These are phyloP conservation scores for Xanthoconium stramineum DNA, from an alignment of 768 basidiomycete species.

Conservation along the genomic window DNA sequence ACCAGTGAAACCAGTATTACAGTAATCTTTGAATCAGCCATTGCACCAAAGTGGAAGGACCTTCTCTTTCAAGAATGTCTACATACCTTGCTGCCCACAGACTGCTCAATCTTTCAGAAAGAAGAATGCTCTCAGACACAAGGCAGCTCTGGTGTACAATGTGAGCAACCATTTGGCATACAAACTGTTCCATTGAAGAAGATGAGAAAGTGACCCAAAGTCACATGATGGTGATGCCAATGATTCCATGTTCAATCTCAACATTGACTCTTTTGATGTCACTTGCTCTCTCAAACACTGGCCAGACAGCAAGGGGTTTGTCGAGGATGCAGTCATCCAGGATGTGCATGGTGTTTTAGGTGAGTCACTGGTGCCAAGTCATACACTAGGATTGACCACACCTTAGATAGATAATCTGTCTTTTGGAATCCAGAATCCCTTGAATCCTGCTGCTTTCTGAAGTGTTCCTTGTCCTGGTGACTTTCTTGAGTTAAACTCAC, in stretches of 20 bases:
- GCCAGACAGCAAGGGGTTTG: slow-evolving; percentile 95
- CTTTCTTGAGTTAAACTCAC: slow-evolving; percentile 86
- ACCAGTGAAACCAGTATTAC: slow-evolving; percentile 92
- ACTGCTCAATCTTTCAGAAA: slow-evolving; percentile 15
- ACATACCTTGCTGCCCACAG: slow-evolving; percentile 75
- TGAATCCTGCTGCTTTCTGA: slow-evolving; percentile 78
- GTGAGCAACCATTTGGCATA: slow-evolving; percentile 74
- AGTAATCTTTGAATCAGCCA: slow-evolving; percentile 95
- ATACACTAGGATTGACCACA: not conserved
- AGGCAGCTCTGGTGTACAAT: slow-evolving; percentile 69
- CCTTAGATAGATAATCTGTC: slow-evolving; percentile 79
- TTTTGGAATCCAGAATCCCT: slow-evolving; percentile 82
- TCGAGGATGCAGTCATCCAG: slow-evolving; percentile 87
- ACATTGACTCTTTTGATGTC: slow-evolving; percentile 93
- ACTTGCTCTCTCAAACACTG: slow-evolving; percentile 87
- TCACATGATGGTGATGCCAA: slow-evolving; percentile 57
- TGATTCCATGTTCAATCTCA: slow-evolving; percentile 90
- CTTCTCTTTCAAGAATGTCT: slow-evolving; percentile 97
- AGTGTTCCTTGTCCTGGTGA: slow-evolving; percentile 74
- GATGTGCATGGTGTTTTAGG: slow-evolving; percentile 94
- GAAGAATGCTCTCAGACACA: slow-evolving; percentile 39
- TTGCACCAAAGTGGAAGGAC: slow-evolving; percentile 97
- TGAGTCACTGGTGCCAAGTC: slow-evolving; percentile 32
- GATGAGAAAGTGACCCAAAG: slow-evolving; percentile 39
- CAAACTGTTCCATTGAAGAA: slow-evolving; percentile 58